These are phyloP conservation scores for Vigna mungo DNA, from an alignment of 306 rosid species.

Conservation along the genomic window DNA sequence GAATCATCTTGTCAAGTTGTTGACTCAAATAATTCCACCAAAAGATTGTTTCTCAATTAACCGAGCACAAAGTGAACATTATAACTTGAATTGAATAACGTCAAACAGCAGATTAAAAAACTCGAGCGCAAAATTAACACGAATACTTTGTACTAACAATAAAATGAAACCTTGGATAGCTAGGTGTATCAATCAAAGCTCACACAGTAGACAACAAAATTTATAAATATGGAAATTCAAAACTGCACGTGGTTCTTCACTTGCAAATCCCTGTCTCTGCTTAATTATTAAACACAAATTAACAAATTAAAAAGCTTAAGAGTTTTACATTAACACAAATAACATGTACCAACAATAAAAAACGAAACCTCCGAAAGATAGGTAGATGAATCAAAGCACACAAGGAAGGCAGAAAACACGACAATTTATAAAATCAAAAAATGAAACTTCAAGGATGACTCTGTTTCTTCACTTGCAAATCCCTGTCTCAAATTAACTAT, in stretches of 20 bases:
- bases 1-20: slow-evolving; percentile 13
- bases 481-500: neutral
- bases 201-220: slow-evolving; percentile 16
- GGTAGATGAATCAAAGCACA: slow-evolving; percentile 18
- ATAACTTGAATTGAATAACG: slow-evolving; percentile 15
- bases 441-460: neutral
- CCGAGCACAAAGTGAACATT: neutral
- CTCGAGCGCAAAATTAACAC: neutral
- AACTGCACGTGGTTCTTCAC: neutral
- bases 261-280: neutral
- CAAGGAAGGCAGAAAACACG: slow-evolving; percentile 6
- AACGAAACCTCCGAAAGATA: slow-evolving; percentile 16
- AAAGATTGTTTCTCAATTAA: neutral
- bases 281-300: neutral
- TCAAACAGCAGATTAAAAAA: slow-evolving; percentile 2
- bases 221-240: neutral
- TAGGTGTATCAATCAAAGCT: slow-evolving; percentile 16
- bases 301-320: neutral
- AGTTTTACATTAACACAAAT: neutral
- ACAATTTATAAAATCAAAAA: neutral
- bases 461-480: neutral
- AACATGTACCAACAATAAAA: neutral
- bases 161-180: slow-evolving; percentile 24
- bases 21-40: slow-evolving; percentile 29
- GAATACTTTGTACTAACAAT: neutral